Conservation (phyloP, 164 flowering plant genomes). For the Paratinospora sagittata region DNA sequence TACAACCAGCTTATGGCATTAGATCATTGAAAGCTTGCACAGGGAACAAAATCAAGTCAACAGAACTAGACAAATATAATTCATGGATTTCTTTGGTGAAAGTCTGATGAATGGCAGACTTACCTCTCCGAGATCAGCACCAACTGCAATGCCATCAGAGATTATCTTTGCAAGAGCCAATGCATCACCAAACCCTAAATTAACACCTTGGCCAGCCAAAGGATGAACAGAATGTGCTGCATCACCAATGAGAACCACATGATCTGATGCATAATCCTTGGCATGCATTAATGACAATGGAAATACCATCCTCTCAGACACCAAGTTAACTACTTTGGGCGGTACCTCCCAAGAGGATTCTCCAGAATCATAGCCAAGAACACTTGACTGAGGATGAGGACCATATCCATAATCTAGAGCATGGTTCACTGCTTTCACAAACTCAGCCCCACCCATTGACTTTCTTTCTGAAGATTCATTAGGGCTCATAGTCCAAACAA, state of each 20-base stretch:
- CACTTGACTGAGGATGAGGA: slow-evolving; percentile 63
- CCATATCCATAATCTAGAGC: slow-evolving; percentile 88
- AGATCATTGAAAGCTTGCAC: background rate
- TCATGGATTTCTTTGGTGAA: background rate
- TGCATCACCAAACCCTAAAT: slow-evolving; percentile 93
- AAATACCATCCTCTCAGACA: slow-evolving; percentile 80
- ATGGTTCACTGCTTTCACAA: slow-evolving; percentile 63
- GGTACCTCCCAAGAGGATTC: slow-evolving; percentile 73
- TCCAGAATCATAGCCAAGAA: slow-evolving; percentile 16
- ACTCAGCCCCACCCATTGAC: slow-evolving; percentile 58
- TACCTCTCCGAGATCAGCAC: slow-evolving; percentile 92
- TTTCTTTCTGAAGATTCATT: slow-evolving; percentile 52
- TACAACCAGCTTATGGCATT: no score
- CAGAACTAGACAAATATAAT: background rate
- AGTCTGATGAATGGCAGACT: background rate
- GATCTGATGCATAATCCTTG: slow-evolving; percentile 55
- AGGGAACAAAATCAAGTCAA: background rate
- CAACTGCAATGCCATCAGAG: slow-evolving; percentile 75
- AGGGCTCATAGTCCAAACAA: slow-evolving; percentile 97
- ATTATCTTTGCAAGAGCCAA: slow-evolving; percentile 60
- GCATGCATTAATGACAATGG: slow-evolving; percentile 88
- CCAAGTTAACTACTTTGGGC: slow-evolving; percentile 66
- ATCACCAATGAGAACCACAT: slow-evolving; percentile 85
- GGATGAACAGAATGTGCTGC: slow-evolving; percentile 99
- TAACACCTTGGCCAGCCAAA: slow-evolving; percentile 98